phyloP scores from a whole-genome alignment of 805 yeast species.

The Kuraishia ogatae region DNA sequence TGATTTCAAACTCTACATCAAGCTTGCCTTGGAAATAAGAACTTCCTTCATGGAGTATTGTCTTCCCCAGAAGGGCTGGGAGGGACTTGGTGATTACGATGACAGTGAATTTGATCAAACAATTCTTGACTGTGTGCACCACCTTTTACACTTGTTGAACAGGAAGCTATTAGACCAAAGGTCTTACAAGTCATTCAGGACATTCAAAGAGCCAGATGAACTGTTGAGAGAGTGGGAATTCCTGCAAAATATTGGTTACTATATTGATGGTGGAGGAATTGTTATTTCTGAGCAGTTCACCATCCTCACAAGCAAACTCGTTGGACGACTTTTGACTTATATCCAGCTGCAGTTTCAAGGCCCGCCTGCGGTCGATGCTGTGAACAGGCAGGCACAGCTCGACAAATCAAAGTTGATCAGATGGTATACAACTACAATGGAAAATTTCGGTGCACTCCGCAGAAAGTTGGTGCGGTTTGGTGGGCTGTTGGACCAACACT shows the following conservation, averaged over 20 bases:
- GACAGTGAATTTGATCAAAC: constrained; percentile 56
- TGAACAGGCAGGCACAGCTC: constrained; percentile 13
- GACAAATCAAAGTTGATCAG: constrained; percentile 37
- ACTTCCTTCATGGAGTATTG: constrained; percentile 54
- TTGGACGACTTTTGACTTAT: constrained; percentile 61
- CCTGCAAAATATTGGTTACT: constrained; percentile 67
- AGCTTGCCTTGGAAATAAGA: constrained; percentile 67
- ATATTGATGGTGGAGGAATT: constrained; percentile 72
- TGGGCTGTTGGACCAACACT: constrained; percentile 54
- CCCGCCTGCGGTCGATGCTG: constrained; percentile 33
- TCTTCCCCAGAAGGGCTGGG: constrained; percentile 60
- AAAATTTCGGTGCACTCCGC: constrained; percentile 65
- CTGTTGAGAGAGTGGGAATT: constrained; percentile 76
- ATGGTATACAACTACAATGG: constrained; percentile 63
- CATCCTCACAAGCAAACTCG: constrained; percentile 53
- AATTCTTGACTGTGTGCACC: constrained; percentile 64
- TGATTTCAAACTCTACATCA: constrained; percentile 71
- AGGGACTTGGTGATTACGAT: constrained; percentile 48
- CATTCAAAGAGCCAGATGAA: constrained; percentile 88
- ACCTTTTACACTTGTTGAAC: constrained; percentile 61
- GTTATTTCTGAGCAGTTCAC: constrained; percentile 75
- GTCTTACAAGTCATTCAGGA: constrained; percentile 54
- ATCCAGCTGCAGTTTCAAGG: constrained; percentile 64
- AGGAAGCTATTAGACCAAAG: constrained; percentile 72
- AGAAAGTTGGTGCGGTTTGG: constrained; percentile 78